Percentiles rank a stretch among this genome's conserved stretches.
phyloP scores from a whole-genome alignment of 2,329 filamentous ascomycete genomes.

The Calonectria fujianensis region DNA sequence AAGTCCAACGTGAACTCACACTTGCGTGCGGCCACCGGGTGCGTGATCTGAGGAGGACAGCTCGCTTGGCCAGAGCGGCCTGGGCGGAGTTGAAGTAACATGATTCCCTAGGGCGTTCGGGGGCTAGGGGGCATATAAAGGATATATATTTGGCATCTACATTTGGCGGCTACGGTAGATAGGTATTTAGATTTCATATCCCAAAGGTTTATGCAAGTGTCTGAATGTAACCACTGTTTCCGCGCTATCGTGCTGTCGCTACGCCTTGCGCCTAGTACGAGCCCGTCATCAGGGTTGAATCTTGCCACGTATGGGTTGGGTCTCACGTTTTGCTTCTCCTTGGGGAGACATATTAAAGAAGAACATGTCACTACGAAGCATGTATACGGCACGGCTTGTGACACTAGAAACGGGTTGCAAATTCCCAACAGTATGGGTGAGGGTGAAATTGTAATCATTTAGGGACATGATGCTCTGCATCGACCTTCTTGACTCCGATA shows the following conservation, averaged over 20 bases:
- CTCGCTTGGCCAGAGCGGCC: slow-evolving; percentile 68
- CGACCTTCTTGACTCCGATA: too few relatives aligned
- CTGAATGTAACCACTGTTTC: slow-evolving; percentile 25
- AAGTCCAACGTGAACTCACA: slow-evolving; percentile 68
- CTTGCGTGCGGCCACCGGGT: slow-evolving; percentile 72
- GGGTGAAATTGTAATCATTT: not conserved
- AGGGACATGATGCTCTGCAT: not conserved
- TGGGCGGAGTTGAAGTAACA: slow-evolving; percentile 66
- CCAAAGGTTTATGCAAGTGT: slow-evolving; percentile 31
- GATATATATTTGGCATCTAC: not conserved
- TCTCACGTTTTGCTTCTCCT: not conserved
- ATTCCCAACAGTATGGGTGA: not conserved
- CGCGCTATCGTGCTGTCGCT: not conserved
- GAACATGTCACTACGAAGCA: not conserved
- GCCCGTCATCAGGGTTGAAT: not conserved
- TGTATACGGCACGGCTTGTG: not conserved
- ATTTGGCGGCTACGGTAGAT: slow-evolving; percentile 35
- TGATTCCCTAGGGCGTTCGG: slow-evolving; percentile 33
- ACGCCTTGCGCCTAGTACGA: not conserved
- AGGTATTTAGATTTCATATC: slow-evolving; percentile 39
- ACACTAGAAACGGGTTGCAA: not conserved
- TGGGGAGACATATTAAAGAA: not conserved
- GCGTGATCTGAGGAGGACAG: slow-evolving; percentile 70
- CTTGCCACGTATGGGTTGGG: not conserved
- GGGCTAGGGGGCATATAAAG: slow-evolving; percentile 23